A percentile compares a stretch with the other conserved stretches of the same genome.
Conservation (phyloP, 2,329 filamentous ascomycete species). For the Phialocephala subalpina region DNA sequence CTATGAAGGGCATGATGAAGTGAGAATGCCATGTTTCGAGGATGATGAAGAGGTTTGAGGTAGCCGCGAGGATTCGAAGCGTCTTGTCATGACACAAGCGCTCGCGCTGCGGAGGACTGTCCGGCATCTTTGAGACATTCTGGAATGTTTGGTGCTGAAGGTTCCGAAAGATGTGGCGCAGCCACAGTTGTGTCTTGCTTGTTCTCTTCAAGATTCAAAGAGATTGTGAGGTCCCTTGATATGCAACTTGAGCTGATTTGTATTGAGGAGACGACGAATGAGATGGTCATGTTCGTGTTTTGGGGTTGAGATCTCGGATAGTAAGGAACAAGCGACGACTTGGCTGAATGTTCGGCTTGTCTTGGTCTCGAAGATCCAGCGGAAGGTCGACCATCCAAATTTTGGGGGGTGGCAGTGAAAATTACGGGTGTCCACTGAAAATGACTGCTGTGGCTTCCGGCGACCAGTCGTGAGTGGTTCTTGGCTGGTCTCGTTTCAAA, state of each 20-base stretch:
- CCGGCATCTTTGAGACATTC: slow-evolving; percentile 2
- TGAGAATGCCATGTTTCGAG: slow-evolving; percentile 1
- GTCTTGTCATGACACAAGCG: background rate
- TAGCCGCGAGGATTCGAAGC: slow-evolving; percentile 9
- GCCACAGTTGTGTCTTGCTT: background rate
- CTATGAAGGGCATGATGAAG: background rate
- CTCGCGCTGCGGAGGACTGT: background rate
- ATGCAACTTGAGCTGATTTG: slow-evolving; percentile 5
- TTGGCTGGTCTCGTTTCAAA: slow-evolving; percentile 17
- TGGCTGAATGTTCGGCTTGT: background rate
- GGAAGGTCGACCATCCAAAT: too few species aligned
- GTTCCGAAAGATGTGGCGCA: background rate
- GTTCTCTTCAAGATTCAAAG: background rate
- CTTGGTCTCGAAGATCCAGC: background rate
- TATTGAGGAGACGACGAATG: background rate
- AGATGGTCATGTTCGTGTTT: background rate
- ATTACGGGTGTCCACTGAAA: background rate
- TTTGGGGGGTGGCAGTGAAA: slow-evolving; percentile 1
- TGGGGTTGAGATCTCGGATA: slow-evolving; percentile 5
- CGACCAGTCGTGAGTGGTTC: background rate
- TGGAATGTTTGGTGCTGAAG: slow-evolving; percentile 9
- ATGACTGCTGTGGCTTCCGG: background rate
- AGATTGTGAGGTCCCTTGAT: background rate
- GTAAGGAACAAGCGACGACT: background rate
- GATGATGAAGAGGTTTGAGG: background rate